Base-by-base conservation (phyloP, 2,329 filamentous ascomycete species). In the Cyclaneusma minus region DNA sequence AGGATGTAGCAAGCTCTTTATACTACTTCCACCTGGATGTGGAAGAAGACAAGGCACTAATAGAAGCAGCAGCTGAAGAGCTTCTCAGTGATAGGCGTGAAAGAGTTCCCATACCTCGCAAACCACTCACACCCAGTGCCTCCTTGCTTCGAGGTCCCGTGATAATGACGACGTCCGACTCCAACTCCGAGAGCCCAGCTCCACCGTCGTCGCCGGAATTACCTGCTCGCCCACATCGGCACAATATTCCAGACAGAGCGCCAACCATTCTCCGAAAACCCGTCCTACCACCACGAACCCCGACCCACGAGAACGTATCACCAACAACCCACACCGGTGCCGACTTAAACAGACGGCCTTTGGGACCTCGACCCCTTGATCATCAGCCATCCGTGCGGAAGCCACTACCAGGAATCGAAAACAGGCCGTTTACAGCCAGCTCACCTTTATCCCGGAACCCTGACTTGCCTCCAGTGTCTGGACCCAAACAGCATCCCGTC, bases 1-100 rank as follows among this genome's bases (percentile, higher is more conserved):
- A 85, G 47, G 87, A 94, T 46, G 75, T 98, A 25, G 70, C 77
- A 29, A 82, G 73, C 41, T 92, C 78, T 9, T 63, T 98, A 4
- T 98, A 95, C 54, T 95, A 89, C 47, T 59, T 94, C 28, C 87
- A 95, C 51, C 66, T 91, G 20, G 67, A 82, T 32, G 60, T 64
- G 2, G 65, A 68, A 3, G 60, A 68, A 20, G 68, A 80, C 30
- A 48, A 54, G 33, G 50, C 49, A 16, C 45, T 54, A n/a, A n/a
- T n/a, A n/a, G n/a, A n/a, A n/a, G n/a, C n/a, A n/a, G n/a, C n/a
- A n/a, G n/a, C n/a, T n/a, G n/a, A n/a, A n/a, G n/a, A n/a, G n/a
- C n/a, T n/a, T n/a, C n/a, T n/a, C n/a, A n/a, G n/a, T n/a, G n/a
- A n/a, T n/a, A n/a, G n/a, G n/a, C n/a, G n/a, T n/a, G n/a, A n/a